Evolutionary conservation across 345 rosid species (phyloP).

Genomic region (Citrus sinensis): DNA sequence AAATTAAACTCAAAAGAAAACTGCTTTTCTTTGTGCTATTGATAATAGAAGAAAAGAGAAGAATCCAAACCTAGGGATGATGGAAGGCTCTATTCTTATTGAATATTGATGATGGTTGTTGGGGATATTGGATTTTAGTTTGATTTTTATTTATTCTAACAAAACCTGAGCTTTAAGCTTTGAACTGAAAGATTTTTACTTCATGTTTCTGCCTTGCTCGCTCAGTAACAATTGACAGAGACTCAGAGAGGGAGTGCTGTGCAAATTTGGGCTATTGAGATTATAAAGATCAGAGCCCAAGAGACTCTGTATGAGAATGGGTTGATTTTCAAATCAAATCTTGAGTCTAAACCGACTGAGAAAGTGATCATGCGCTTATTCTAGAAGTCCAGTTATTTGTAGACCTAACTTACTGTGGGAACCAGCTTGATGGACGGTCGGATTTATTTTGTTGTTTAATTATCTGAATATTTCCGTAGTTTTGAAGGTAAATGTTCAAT

Average conservation of each 20-base stretch:
- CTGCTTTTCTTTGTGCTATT: not conserved
- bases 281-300: not conserved
- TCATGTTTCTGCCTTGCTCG: not conserved
- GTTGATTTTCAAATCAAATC: not conserved
- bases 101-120: not conserved
- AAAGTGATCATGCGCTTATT: not conserved
- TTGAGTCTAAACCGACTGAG: not conserved
- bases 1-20: not conserved
- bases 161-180: not conserved
- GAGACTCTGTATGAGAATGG: not conserved
- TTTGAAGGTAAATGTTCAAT: not conserved
- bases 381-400: not conserved
- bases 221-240: too few species aligned
- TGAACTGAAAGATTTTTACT: not conserved
- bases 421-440: not conserved
- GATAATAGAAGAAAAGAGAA: not conserved
- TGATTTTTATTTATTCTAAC: not conserved
- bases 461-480: not conserved
- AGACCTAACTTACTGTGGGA: not conserved
- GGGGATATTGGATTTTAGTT: not conserved
- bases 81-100: not conserved
- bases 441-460: not conserved
- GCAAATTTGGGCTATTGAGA: not conserved
- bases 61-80: constrained; percentile 11
- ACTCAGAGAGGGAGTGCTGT: not conserved